Evolutionary conservation across 768 basidiomycete species (phyloP).

Genomic region (Mycena epipterygia): DNA sequence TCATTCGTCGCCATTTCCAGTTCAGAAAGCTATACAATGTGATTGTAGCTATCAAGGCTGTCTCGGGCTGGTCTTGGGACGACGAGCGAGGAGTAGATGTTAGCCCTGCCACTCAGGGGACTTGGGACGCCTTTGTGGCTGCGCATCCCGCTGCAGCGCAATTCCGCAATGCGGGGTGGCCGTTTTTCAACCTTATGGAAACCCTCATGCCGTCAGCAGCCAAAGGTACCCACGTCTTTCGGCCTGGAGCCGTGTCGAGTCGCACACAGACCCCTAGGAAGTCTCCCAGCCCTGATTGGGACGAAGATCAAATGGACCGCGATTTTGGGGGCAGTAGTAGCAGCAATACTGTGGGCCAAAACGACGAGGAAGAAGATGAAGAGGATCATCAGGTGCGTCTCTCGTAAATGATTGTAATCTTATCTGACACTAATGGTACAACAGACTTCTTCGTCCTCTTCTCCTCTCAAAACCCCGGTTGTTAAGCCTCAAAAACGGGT

Average conservation of each 20-base stretch:
- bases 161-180: slow-evolving; percentile 42
- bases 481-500: neutral
- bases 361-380: neutral
- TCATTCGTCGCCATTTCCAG: no score
- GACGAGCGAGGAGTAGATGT: neutral
- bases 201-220: slow-evolving; percentile 33
- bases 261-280: neutral
- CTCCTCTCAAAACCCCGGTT: neutral
- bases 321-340: neutral
- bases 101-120: neutral
- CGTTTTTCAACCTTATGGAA: slow-evolving; percentile 31
- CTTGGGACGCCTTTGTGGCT: neutral
- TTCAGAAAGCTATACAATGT: no score
- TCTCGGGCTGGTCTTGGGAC: no score
- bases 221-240: slow-evolving; percentile 24
- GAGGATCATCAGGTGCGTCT: neutral
- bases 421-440: no score
- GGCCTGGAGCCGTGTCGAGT: neutral
- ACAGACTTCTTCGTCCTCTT: neutral
- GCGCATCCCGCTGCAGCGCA: neutral
- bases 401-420: no score
- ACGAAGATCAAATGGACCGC: neutral
- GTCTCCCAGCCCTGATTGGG: neutral
- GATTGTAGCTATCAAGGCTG: no score
- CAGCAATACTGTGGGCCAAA: no score